A percentile compares a stretch with the other conserved stretches of the same genome.
These are phyloP conservation scores for Trichoderma afroharzianum DNA, from an alignment of 2,329 filamentous ascomycete genomes.

Conservation along the genomic window DNA sequence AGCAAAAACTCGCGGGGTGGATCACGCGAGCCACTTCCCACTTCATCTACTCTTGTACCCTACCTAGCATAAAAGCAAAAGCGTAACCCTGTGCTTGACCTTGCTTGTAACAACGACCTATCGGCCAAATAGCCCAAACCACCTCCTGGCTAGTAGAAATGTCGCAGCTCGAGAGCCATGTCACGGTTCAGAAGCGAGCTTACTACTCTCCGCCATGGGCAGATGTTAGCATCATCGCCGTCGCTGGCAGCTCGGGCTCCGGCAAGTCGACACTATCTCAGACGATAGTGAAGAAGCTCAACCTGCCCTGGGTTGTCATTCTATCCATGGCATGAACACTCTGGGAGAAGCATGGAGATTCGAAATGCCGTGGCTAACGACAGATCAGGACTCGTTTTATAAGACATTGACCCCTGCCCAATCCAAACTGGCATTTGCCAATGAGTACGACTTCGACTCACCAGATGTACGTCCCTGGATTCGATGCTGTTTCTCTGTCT, in stretches of 20 bases:
- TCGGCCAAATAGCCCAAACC: not conserved
- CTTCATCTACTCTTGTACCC: conserved; percentile 11
- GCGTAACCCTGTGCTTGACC: conserved; percentile 2
- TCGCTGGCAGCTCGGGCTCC: conserved; percentile 92
- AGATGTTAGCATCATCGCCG: conserved; percentile 91
- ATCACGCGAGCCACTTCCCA: conserved; percentile 13
- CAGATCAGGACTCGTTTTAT: conserved; percentile 88
- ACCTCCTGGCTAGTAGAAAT: conserved; percentile 22
- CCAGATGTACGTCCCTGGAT: conserved; percentile 55
- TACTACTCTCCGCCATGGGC: conserved; percentile 95
- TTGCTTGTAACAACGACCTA: conserved; percentile 6
- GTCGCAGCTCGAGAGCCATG: conserved; percentile 38
- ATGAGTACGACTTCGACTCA: conserved; percentile 95
- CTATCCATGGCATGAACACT: conserved; percentile 73
- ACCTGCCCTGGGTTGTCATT: conserved; percentile 96
- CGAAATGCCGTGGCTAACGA: conserved; percentile 22
- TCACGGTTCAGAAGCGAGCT: conserved; percentile 54
- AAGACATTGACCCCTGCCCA: conserved; percentile 79
- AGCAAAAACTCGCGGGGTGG: conserved; percentile 5
- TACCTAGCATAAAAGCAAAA: conserved; percentile 9
- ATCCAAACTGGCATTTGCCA: conserved; percentile 75
- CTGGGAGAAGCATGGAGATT: conserved; percentile 11
- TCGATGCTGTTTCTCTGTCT: not conserved
- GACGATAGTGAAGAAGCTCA: conserved; percentile 84
- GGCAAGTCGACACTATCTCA: conserved; percentile 90